Evolutionary conservation across 768 basidiomycete species (phyloP).

Genomic region (Termitomyces sp.): DNA sequence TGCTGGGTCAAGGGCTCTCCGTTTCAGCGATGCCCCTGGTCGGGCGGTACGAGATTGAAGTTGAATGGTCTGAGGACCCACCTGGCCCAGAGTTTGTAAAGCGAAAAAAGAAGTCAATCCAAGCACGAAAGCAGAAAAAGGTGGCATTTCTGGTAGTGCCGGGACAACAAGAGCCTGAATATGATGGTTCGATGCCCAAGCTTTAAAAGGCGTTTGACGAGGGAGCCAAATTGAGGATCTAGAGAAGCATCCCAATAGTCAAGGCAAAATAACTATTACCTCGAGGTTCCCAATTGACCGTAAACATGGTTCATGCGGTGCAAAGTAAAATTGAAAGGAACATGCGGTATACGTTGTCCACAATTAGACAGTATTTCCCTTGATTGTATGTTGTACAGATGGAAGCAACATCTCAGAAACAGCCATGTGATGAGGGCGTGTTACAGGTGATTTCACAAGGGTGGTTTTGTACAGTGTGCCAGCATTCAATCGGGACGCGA

Average conservation of each 20-base stretch:
- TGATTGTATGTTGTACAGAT: neutral
- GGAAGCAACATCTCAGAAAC: neutral
- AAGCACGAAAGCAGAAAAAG: neutral
- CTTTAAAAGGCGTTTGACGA: neutral
- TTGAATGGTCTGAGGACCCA: constrained; percentile 25
- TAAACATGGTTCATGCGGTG: neutral
- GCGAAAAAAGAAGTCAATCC: neutral
- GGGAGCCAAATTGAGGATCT: neutral
- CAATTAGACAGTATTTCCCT: neutral
- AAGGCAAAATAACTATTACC: neutral
- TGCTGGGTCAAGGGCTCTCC: constrained; percentile 33
- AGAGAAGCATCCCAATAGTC: neutral
- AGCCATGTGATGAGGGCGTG: neutral
- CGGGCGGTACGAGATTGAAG: constrained; percentile 10
- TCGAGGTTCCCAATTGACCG: neutral
- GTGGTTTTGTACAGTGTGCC: neutral
- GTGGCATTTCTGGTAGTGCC: neutral
- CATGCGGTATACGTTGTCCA: neutral
- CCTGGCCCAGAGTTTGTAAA: constrained; percentile 3
- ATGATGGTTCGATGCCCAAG: neutral
- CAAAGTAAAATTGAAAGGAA: neutral
- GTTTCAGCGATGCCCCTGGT: constrained; percentile 19
- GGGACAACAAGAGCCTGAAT: neutral
- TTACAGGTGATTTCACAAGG: neutral
- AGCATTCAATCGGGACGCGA: too few species aligned